Conservation (phyloP, 148 eudicot genomes). For the Tetragonia tetragonoides region DNA sequence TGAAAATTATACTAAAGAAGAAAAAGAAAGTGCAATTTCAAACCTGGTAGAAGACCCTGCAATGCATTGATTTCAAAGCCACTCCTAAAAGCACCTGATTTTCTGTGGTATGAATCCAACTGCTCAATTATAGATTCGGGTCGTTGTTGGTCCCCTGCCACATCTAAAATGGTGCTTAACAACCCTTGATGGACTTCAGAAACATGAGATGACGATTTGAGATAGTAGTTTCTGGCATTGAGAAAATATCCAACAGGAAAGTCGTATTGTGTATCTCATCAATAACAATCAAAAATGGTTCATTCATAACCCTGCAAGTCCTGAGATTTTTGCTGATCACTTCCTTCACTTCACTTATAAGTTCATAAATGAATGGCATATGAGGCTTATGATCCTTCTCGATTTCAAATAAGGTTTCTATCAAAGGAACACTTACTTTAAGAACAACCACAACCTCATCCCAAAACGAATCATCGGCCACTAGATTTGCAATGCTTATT, state of each 20-base stretch:
- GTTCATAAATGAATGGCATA: conserved; percentile 46
- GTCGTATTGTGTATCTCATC: conserved; percentile 47
- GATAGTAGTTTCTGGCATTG: conserved; percentile 35
- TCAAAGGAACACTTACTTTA: conserved; percentile 41
- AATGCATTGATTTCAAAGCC: conserved; percentile 24
- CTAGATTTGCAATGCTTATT: conserved; percentile 30
- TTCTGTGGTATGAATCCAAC: conserved; percentile 32
- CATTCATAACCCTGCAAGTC: conserved; percentile 17
- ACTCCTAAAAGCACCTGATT: conserved; percentile 26
- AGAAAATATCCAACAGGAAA: conserved; percentile 47
- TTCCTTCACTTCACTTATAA: conserved; percentile 54
- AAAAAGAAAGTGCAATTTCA: background rate
- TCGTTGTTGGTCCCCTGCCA: conserved; percentile 18
- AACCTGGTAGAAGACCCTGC: conserved; percentile 45
- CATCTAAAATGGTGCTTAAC: conserved; percentile 25
- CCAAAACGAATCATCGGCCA: conserved; percentile 39
- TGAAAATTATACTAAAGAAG: background rate
- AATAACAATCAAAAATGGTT: conserved; percentile 39
- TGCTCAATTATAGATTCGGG: conserved; percentile 30
- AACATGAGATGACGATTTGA: conserved; percentile 33
- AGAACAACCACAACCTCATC: conserved; percentile 21
- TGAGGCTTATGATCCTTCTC: conserved; percentile 23
- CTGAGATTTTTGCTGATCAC: conserved; percentile 34
- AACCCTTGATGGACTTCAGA: conserved; percentile 40
- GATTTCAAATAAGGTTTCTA: conserved; percentile 29